Conservation (phyloP, 1,284 basidiomycete species). For the Trichosporon inkin region DNA sequence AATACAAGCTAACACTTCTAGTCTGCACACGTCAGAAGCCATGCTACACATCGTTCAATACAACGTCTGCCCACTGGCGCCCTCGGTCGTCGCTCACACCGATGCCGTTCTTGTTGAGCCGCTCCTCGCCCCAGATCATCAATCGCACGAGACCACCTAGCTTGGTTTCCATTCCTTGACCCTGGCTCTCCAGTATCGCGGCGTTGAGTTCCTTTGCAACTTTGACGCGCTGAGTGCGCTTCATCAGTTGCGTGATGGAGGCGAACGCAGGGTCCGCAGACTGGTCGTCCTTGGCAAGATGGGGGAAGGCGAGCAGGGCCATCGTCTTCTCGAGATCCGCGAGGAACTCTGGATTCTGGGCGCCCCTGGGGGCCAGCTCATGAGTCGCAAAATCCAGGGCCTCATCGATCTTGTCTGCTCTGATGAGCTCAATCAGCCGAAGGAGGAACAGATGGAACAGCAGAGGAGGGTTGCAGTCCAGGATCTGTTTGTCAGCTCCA, state of each 20-base stretch:
- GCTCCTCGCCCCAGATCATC: conserved; percentile 79
- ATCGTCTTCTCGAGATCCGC: conserved; percentile 90
- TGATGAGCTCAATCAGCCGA: conserved; percentile 90
- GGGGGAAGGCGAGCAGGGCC: conserved; percentile 83
- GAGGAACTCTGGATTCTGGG: conserved; percentile 90
- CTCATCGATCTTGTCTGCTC: conserved; percentile 69
- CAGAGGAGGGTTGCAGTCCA: conserved; percentile 83
- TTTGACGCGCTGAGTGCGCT: conserved; percentile 79
- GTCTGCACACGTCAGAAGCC: neutral
- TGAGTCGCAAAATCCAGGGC: conserved; percentile 87
- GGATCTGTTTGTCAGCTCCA: conserved; percentile 61
- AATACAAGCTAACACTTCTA: conserved; percentile 7
- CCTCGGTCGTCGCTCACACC: conserved; percentile 22
- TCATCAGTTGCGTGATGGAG: conserved; percentile 58
- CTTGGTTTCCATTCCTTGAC: conserved; percentile 89
- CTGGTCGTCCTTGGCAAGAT: conserved; percentile 52
- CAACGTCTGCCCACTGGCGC: conserved; percentile 21
- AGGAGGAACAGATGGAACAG: conserved; percentile 93
- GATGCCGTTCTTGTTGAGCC: conserved; percentile 59
- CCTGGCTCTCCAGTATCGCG: conserved; percentile 84
- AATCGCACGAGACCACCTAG: conserved; percentile 78
- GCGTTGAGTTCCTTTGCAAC: conserved; percentile 89
- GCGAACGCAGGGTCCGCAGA: conserved; percentile 41
- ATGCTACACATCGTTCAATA: conserved; percentile 1
- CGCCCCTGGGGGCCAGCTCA: conserved; percentile 88